Conservation (phyloP, 805 yeast genomes). For the Kregervanrija fluxuum region DNA sequence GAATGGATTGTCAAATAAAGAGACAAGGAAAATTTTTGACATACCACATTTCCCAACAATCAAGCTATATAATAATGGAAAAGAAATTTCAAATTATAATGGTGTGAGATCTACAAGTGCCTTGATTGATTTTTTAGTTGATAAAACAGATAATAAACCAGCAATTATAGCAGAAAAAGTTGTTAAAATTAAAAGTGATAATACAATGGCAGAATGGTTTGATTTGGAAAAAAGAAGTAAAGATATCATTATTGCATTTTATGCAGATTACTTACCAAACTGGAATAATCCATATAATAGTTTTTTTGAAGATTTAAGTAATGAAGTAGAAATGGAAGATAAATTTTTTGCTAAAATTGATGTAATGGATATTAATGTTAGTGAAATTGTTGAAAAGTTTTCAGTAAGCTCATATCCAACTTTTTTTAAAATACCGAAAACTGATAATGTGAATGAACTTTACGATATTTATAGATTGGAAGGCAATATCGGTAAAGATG, state of each 20-base stretch:
- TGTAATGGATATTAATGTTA: slow-evolving; percentile 20
- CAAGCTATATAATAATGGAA: slow-evolving; percentile 37
- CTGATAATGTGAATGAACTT: slow-evolving; percentile 9
- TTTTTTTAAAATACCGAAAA: slow-evolving; percentile 18
- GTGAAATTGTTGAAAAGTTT: slow-evolving; percentile 22
- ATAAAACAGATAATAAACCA: slow-evolving; percentile 29
- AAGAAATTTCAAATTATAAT: slow-evolving; percentile 31
- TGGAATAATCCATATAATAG: slow-evolving; percentile 28
- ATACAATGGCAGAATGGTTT: slow-evolving; percentile 13
- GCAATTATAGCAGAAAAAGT: slow-evolving; percentile 8
- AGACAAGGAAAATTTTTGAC: slow-evolving; percentile 32
- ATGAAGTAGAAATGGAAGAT: slow-evolving; percentile 16
- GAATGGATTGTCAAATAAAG: slow-evolving; percentile 27
- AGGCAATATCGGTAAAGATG: slow-evolving; percentile 19
- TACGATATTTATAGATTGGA: slow-evolving; percentile 13
- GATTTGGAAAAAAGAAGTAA: slow-evolving; percentile 5
- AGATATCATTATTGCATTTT: slow-evolving; percentile 27
- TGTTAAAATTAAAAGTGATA: slow-evolving; percentile 6
- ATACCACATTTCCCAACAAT: slow-evolving; percentile 43
- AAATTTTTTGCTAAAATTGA: slow-evolving; percentile 28
- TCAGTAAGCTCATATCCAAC: slow-evolving; percentile 28
- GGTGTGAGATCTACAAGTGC: slow-evolving; percentile 28
- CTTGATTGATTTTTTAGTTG: slow-evolving; percentile 26
- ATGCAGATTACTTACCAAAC: slow-evolving; percentile 29
- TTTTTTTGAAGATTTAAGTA: slow-evolving; percentile 26